Conservation (phyloP, 1,284 basidiomycete genomes). For the Athelia psychrophila region DNA sequence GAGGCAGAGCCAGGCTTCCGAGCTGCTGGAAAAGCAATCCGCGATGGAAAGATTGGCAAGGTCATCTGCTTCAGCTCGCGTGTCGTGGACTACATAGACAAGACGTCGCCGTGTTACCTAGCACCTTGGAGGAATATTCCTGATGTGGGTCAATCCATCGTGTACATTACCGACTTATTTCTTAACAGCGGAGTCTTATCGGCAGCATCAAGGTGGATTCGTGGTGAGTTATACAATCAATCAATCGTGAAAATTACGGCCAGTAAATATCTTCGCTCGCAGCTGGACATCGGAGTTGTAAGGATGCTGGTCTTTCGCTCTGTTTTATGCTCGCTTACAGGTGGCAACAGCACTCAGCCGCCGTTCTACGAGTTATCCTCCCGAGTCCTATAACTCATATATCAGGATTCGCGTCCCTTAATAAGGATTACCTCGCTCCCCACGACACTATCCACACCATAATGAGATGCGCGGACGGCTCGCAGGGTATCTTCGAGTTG, state of each 20-base stretch:
- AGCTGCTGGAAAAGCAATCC: slow-evolving; percentile 51
- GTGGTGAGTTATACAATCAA: slow-evolving; percentile 42
- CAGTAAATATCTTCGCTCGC: slow-evolving; percentile 9
- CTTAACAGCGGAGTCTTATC: slow-evolving; percentile 7
- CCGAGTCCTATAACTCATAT: slow-evolving; percentile 51
- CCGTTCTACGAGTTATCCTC: slow-evolving; percentile 59
- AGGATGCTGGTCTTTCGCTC: slow-evolving; percentile 22
- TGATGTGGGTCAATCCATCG: slow-evolving; percentile 56
- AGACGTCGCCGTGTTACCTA: slow-evolving; percentile 72
- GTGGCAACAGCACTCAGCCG: slow-evolving; percentile 53
- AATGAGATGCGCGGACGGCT: slow-evolving; percentile 47
- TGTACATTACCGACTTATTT: no score
- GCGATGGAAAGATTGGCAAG: slow-evolving; percentile 58
- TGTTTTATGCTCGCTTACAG: slow-evolving; percentile 1
- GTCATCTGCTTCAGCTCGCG: slow-evolving; percentile 61
- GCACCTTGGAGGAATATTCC: slow-evolving; percentile 82
- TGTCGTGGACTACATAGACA: slow-evolving; percentile 53
- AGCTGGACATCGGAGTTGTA: slow-evolving; percentile 73
- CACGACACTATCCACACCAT: slow-evolving; percentile 71
- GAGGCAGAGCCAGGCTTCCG: slow-evolving; percentile 67
- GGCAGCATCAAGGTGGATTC: slow-evolving; percentile 82
- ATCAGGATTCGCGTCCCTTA: slow-evolving; percentile 65
- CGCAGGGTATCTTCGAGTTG: slow-evolving; percentile 58
- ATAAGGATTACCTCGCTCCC: slow-evolving; percentile 66
- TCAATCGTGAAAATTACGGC: background rate